These are phyloP conservation scores for Forsythia suspensa DNA, from an alignment of 257 asterid species.

Conservation along the genomic window DNA sequence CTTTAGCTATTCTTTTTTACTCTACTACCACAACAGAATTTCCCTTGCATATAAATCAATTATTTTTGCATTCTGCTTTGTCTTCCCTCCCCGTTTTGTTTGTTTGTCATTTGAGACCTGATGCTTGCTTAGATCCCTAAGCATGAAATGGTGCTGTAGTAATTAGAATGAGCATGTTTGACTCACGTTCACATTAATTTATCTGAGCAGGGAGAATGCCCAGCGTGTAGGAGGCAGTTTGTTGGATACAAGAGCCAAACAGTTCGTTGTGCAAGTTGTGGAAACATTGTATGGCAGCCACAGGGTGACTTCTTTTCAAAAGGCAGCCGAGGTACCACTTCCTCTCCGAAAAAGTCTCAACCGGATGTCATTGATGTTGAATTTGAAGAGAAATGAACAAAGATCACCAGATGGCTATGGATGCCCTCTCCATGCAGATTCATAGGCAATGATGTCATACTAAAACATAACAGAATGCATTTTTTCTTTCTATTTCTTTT, in stretches of 20 bases:
- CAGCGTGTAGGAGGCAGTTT: slow-evolving; percentile 85
- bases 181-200: slow-evolving; percentile 9
- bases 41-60: background rate
- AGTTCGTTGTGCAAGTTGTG: slow-evolving; percentile 78
- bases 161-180: background rate
- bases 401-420: slow-evolving; percentile 19
- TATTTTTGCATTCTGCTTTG: background rate
- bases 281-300: slow-evolving; percentile 94
- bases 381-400: slow-evolving; percentile 79
- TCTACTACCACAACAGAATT: background rate
- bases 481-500: slow-evolving; percentile 21
- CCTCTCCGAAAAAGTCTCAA: slow-evolving; percentile 64
- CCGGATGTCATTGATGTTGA: slow-evolving; percentile 90
- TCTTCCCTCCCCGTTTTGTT: background rate
- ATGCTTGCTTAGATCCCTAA: slow-evolving; percentile 10
- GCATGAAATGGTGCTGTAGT: background rate
- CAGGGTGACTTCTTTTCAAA: slow-evolving; percentile 61
- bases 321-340: slow-evolving; percentile 55
- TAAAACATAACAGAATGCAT: slow-evolving; percentile 25
- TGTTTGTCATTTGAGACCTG: background rate
- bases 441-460: slow-evolving; percentile 14
- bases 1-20: background rate
- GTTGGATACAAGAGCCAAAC: slow-evolving; percentile 85
- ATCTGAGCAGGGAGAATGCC: slow-evolving; percentile 84
- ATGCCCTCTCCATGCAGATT: slow-evolving; percentile 24